Evolutionary conservation across 345 rosid genomes (phyloP).

Genomic region (Rhodomyrtus tomentosa): DNA sequence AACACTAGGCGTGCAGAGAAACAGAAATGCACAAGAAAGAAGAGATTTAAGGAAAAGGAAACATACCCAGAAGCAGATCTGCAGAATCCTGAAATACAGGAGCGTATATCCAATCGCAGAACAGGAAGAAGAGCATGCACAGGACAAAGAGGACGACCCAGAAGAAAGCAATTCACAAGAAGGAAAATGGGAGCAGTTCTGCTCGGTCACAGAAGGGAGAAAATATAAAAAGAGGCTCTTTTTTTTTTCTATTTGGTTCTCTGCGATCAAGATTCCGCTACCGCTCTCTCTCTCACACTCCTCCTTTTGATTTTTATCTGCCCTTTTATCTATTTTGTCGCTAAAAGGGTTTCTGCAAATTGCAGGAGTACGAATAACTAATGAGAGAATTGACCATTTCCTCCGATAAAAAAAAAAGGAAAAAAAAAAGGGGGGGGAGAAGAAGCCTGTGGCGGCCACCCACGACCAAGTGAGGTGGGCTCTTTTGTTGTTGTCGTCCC

Average conservation of each 20-base stretch:
- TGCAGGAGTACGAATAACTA: neutral
- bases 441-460: neutral
- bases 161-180: neutral
- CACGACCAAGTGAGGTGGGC: neutral
- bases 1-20: neutral
- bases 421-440: neutral
- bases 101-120: neutral
- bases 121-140: neutral
- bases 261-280: neutral
- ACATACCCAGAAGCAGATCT: conserved; percentile 16
- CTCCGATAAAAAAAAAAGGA: neutral
- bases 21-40: neutral
- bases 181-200: neutral
- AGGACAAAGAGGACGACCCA: neutral
- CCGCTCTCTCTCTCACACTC: neutral
- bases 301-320: neutral
- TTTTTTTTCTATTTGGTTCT: neutral
- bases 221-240: neutral
- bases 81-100: neutral
- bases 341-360: neutral
- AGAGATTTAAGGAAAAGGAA: neutral
- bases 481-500: neutral
- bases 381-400: neutral
- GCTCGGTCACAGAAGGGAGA: neutral
- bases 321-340: neutral